Evolutionary conservation across 1,139 yeast genomes (phyloP), one percentile per base, ranked within the genome.

Genomic region (Komagataea norvegica): DNA sequence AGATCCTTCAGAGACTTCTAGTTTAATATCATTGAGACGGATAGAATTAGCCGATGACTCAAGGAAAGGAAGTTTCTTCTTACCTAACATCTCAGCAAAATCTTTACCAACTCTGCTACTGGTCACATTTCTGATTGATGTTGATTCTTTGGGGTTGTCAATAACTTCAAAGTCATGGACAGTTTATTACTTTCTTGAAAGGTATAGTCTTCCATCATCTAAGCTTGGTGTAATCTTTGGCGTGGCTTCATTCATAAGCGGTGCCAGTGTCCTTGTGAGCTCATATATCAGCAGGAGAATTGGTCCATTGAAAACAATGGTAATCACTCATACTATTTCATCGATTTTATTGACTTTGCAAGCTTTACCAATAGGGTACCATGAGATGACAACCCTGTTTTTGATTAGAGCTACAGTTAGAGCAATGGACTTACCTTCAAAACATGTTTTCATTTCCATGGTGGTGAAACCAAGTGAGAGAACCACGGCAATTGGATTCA

Each of bases 371-470:
- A 55, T 55, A 14, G 36, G 42, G 6, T 44, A 47, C 29, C 31
- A 49, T n/a, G 44, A 47, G 6, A 62, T 72, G 37, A 52, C 59
- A 4, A 42, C 54, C 3, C 11, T 54, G 0, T 48, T 59, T 10
- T 38, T 60, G 32, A 43, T 48, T 14, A 48, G 56, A 27, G 59
- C 58, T 35, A 52, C 54, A 23, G 52, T 59, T 11, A 60, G 88
- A 5, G 68, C 79, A 2, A 85, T 87, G 91, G 96, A 88, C 55
- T 93, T 87, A 14, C 93, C 87, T 2, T 95, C 96, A 3, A 71
- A 96, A 37, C 95, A 87, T 58, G 76, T 87, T 8, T 67, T 88
- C 35, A 63, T 87, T 29, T 77, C 94, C 0, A 71, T 85, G 3
- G 67, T 85, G n/a, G 77, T 88, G 37, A 70, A 73, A 13, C 69